Percentiles rank a stretch among this genome's conserved stretches.
Evolutionary conservation across 2,329 filamentous ascomycete species (phyloP).

Genomic region (Venturia aucupariae): DNA sequence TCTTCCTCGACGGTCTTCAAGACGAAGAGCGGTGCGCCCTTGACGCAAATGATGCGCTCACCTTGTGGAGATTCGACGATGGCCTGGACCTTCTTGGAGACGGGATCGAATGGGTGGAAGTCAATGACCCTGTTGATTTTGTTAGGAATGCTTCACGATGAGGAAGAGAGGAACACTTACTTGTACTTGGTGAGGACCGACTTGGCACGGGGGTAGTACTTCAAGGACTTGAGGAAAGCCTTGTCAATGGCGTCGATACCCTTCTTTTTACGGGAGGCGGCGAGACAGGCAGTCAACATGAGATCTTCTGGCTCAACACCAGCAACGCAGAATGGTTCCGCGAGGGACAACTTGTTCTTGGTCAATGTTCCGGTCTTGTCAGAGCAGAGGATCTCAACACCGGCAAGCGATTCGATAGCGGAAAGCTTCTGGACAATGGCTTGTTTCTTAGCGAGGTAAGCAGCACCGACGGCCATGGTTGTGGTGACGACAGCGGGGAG

Average conservation of each 20-base stretch:
- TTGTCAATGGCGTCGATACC: slow-evolving; percentile 93
- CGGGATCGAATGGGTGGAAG: slow-evolving; percentile 83
- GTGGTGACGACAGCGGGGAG: slow-evolving; percentile 84
- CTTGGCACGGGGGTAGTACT: slow-evolving; percentile 76
- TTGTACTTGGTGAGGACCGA: slow-evolving; percentile 72
- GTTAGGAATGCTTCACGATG: neutral
- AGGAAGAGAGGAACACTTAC: slow-evolving; percentile 15
- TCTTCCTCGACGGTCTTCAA: slow-evolving; percentile 82
- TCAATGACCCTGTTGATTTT: slow-evolving; percentile 47
- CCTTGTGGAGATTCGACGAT: slow-evolving; percentile 75
- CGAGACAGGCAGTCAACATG: slow-evolving; percentile 85
- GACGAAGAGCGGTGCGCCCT: slow-evolving; percentile 82
- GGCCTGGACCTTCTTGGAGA: slow-evolving; percentile 86
- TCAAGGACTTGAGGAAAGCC: slow-evolving; percentile 81
- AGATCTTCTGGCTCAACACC: slow-evolving; percentile 81
- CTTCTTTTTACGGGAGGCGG: slow-evolving; percentile 89
- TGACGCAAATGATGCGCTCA: slow-evolving; percentile 79
- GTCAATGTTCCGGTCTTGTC: slow-evolving; percentile 92
- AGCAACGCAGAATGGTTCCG: slow-evolving; percentile 73
- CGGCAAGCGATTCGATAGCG: slow-evolving; percentile 83
- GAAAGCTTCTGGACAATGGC: slow-evolving; percentile 90
- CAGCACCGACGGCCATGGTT: slow-evolving; percentile 88
- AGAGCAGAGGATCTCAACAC: slow-evolving; percentile 88
- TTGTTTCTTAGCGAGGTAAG: slow-evolving; percentile 85
- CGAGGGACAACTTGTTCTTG: slow-evolving; percentile 85